Conservation (phyloP, 345 rosid genomes). For the Lumnitzera racemosa region DNA sequence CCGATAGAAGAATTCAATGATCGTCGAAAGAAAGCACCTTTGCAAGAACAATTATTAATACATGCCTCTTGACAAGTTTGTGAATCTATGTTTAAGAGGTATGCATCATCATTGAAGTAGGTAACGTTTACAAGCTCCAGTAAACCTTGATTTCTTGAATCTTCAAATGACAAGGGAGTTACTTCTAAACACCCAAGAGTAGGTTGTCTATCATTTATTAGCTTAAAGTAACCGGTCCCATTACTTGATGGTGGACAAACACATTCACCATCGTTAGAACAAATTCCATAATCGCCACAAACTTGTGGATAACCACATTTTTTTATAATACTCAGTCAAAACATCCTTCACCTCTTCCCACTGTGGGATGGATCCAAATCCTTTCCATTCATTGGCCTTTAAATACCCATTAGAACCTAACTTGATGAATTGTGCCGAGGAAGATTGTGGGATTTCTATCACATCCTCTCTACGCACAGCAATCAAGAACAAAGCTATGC, state of each 20-base stretch:
- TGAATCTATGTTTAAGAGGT: not conserved
- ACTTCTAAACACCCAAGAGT: conserved; percentile 19
- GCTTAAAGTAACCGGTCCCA: conserved; percentile 12
- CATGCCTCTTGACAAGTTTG: conserved; percentile 13
- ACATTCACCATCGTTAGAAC: conserved; percentile 13
- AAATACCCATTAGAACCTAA: conserved; percentile 5
- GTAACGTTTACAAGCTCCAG: conserved; percentile 12
- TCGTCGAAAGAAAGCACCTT: conserved; percentile 14
- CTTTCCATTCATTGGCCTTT: not conserved
- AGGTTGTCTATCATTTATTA: conserved; percentile 7
- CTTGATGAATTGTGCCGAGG: conserved; percentile 4
- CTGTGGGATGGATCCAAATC: not conserved
- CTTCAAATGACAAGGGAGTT: conserved; percentile 11
- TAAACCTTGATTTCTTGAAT: conserved; percentile 11
- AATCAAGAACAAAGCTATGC: not conserved
- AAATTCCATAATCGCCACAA: conserved; percentile 30
- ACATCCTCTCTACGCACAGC: not conserved
- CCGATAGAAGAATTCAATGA: not conserved
- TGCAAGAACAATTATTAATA: conserved; percentile 18
- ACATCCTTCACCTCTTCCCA: conserved; percentile 15
- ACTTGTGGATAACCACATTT: conserved; percentile 22
- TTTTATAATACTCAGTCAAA: not conserved
- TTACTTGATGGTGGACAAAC: conserved; percentile 11
- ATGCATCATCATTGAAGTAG: conserved; percentile 1
- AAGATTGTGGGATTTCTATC: not conserved